Evolutionary conservation across 352 stramenopile species (phyloP), one percentile per base, ranked within the genome.

Genomic region (Globisporangium sylvaticum): DNA sequence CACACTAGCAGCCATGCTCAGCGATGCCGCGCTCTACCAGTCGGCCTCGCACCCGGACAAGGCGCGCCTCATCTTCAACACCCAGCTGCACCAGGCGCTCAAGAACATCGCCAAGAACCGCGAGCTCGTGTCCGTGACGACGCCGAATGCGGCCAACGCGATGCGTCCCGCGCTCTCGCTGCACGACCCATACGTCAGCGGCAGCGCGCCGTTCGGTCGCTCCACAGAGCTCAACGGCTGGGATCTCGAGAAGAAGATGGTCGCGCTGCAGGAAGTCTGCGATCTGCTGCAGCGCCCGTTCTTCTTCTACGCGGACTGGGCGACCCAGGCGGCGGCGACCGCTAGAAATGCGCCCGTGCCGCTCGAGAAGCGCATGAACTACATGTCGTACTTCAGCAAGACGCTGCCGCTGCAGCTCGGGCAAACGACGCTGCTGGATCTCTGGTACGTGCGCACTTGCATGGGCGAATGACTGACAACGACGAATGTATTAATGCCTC

Each of bases 211-310:
- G 10, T 62, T 62, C 14, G 50, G 68, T 22, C 78, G 75, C 60
- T 74, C 80, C 5, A 78, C 77, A 9, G 83, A 92, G 29, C 54
- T 88, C 12, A 85, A 85, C 46, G 86, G 83, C 5, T 95, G 87
- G 87, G 88, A 87, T 48, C 70, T 92, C 32, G 87, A 95, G 70
- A 89, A 89, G 69, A 93, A 95, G 67, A 84, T 92, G 70, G 58
- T 83, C 57, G 61, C 80, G 44, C 71, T 95, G 7, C 71, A 72
- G 4, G 87, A 95, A 48, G 54, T 84, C 29, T 81, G 86, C 25
- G 74, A 81, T 24, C 73, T 91, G 58, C 70, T 95, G 24, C 80
- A 89, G 12, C 73, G 75, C 1, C 83, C 87, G 1, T 88, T 77
- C 72, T 95, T 95, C 68, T 84, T 91, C 57, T 95, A 94, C 62